Base-by-base conservation (phyloP, 2,329 filamentous ascomycete genomes). In the Ophidiomyces ophidiicola region DNA sequence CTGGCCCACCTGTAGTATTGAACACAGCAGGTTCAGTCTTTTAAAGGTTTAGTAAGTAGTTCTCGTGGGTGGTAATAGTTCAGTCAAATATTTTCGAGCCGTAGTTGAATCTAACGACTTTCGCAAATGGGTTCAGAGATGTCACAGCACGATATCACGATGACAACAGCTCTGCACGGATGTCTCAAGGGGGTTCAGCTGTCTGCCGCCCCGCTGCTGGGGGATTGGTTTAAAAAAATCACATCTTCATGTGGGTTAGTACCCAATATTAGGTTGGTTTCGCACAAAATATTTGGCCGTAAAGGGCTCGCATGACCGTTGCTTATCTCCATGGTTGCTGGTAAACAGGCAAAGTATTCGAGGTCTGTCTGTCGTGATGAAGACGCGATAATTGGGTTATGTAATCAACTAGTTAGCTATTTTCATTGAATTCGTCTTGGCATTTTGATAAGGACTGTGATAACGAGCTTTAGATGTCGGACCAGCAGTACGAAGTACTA, bases 131-230 rank as follows among this genome's bases (percentile, higher is more conserved):
- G 23, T 32, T 36, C 35, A 40, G 36, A 39, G 31, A 18, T 10
- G 33, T 30, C 32, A 28, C 33, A 31, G 32, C 12, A 29, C 21
- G 21, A 31, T 29, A 19, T 32, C 29, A 30, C 34, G 12, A 26
- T 17, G 17, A 29, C 41, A 33, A 36, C 24, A 30, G 30, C 38
- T 42, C 33, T 37, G 42, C 19, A 26, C 21, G 19, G 33, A 34
- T 14, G 19, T 7, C 32, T 29, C 18, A 15, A 21, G 20, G 19
- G 21, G 37, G 23, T 40, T 44, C 37, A 48, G 43, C 47, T 52
- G 47, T 41, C 31, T 25, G 44, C 48, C 37, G 53, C 57, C 55
- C 57, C 57, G 43, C 48, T 52, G 39, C 55, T 58, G 51, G 55
- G 55, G 55, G 45, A 50, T 39, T 44, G 42, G 41, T 35, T 37